Conservation (phyloP, 2,329 filamentous ascomycete genomes). For the Orbilia ellipsospora region DNA sequence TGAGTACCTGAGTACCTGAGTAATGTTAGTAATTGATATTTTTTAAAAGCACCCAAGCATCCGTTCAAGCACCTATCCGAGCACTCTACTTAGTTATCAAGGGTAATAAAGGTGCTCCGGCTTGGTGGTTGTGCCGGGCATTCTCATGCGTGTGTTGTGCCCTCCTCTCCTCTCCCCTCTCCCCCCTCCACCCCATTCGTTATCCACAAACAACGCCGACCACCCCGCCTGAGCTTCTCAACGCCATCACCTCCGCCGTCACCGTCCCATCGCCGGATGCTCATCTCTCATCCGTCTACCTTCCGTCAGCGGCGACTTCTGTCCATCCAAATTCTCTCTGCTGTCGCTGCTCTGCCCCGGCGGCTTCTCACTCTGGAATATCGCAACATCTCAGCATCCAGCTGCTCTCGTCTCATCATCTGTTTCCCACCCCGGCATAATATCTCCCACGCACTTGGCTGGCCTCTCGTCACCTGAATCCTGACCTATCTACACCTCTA, state of each 20-base stretch:
- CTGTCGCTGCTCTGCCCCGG: slow-evolving; percentile 19
- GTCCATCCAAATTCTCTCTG: slow-evolving; percentile 26
- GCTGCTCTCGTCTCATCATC: neutral
- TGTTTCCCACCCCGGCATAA: neutral
- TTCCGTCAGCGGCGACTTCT: no score
- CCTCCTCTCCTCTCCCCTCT: slow-evolving; percentile 21
- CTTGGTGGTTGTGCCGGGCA: neutral
- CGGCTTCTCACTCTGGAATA: slow-evolving; percentile 15
- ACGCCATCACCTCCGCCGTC: slow-evolving; percentile 32
- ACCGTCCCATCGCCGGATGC: slow-evolving; percentile 9
- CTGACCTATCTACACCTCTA: neutral
- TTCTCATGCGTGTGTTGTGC: slow-evolving; percentile 25
- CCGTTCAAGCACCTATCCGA: neutral
- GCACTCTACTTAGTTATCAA: neutral
- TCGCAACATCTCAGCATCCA: slow-evolving; percentile 3
- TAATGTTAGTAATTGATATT: neutral
- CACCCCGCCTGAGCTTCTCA: slow-evolving; percentile 24
- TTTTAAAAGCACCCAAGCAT: neutral
- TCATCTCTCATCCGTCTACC: slow-evolving; percentile 8
- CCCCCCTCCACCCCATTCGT: no score
- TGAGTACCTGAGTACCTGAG: no score
- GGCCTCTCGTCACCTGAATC: neutral
- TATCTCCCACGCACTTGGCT: no score
- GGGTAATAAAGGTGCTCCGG: no score
- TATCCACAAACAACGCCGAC: neutral